phyloP scores from a whole-genome alignment of 345 rosid genomes.

The Eucalyptus regnans region DNA sequence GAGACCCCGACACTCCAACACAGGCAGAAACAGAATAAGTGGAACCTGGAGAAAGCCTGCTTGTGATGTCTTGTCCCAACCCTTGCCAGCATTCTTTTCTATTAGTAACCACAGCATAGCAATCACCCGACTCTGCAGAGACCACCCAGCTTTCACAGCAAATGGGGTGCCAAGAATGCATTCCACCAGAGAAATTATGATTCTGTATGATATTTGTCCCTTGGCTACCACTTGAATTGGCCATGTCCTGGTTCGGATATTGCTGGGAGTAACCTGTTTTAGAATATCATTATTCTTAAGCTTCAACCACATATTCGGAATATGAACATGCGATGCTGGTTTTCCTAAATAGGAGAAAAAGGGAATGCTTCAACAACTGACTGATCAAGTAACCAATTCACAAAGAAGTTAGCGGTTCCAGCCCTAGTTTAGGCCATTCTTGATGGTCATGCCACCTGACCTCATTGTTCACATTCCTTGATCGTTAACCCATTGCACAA shows the following conservation, averaged over 20 bases:
- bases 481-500: not conserved
- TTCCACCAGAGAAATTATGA: slow-evolving; percentile 70
- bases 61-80: slow-evolving; percentile 81
- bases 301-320: not conserved
- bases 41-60: slow-evolving; percentile 37
- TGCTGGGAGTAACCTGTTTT: not conserved
- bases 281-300: not conserved
- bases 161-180: slow-evolving; percentile 65
- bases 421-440: not conserved
- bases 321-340: not conserved
- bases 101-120: slow-evolving; percentile 66
- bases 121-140: slow-evolving; percentile 22
- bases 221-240: not conserved
- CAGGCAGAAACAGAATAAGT: slow-evolving; percentile 53
- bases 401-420: not conserved
- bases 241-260: slow-evolving; percentile 14
- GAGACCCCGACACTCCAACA: slow-evolving; percentile 62
- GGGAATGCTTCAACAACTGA: not conserved
- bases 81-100: slow-evolving; percentile 94
- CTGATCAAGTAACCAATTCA: not conserved
- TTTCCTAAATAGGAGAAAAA: not conserved
- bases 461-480: not conserved
- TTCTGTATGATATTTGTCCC: slow-evolving; percentile 43
- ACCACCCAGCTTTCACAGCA: slow-evolving; percentile 58
- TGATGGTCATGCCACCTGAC: not conserved